A percentile compares a stretch with the other conserved stretches of the same genome.
Conservation (phyloP, 305 asterid genomes). For the Solanum hybrid region DNA sequence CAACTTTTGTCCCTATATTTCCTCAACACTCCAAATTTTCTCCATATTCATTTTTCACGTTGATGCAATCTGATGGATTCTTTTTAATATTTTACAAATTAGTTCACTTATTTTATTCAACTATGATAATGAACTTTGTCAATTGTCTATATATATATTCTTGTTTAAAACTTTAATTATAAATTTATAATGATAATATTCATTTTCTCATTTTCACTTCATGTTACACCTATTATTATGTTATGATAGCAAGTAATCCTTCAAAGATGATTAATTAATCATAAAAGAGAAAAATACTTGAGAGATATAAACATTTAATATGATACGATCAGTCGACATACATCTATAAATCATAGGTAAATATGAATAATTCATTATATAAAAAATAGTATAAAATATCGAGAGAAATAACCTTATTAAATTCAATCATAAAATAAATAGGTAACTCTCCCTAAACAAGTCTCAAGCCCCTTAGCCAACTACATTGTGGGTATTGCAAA, state of each 20-base stretch:
- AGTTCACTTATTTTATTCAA: not conserved
- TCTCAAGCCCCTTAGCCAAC: not conserved
- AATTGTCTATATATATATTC: not conserved
- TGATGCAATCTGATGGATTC: not conserved
- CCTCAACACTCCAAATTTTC: not conserved
- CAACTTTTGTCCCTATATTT: not conserved
- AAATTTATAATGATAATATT: not conserved
- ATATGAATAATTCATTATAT: not conserved
- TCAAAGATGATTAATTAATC: rapidly evolving
- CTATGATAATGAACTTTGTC: not conserved
- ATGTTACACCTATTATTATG: not conserved
- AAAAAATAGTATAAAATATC: not conserved
- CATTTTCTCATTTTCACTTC: not conserved
- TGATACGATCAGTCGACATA: not conserved
- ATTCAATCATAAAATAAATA: not conserved
- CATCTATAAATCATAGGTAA: rapidly evolving
- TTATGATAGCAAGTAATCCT: not conserved
- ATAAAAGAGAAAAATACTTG: not conserved
- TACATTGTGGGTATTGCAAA: not conserved
- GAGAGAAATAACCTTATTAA: not conserved
- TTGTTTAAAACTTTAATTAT: not conserved
- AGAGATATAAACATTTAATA: not conserved
- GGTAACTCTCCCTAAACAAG: not conserved
- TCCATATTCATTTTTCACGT: not conserved
- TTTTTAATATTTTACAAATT: not conserved